Base-by-base conservation (phyloP, 257 asterid genomes). In the Capsicum pubescens region DNA sequence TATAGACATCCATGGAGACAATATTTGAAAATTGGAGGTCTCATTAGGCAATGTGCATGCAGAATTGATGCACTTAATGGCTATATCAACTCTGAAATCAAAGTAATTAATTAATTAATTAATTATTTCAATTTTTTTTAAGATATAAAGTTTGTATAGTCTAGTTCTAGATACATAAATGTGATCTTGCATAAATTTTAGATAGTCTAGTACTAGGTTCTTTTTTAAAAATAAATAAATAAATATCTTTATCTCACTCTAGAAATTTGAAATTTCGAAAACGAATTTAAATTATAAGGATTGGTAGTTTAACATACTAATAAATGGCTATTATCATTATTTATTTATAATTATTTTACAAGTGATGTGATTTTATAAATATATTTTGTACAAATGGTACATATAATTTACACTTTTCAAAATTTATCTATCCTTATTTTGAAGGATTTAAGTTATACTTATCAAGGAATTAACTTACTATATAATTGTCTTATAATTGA, bases 1-100 rank as follows among this genome's bases (percentile, higher is more conserved):
- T 93, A 86, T 81, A 84, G 90, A 7, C 98, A 94, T 88, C 98
- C 98, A 48, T 94, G 97, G 98, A 89, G 87, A 78, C 98, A 93
- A 70, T 95, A 95, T 85, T 85, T 91, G 79, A 94, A 92, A 83
- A 88, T 94, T 39, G 96, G 95, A 36, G 39, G 82, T 50, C 85
- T 95, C 42, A 89, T 89, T 4, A 91, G 99, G 77, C 93, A 91
- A 59, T 94, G 97, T 86, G 97, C 97, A 32, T 88, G 77, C 61
- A 87, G 92, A 4, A 77, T 91, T 17, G 97, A 94, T 63, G 87
- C 94, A 81, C 93, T 94, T 59, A 90, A 84, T 79, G 84, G 84
- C 86, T 91, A 89, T 87, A 89, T 91, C 9, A 89, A 91, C 67
- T 89, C 92, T 13, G 84, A 88, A 64, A 59, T 88, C 79, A 88